Percentiles rank a stretch among this genome's conserved stretches.
Evolutionary conservation across 352 stramenopile genomes (phyloP).

Genomic region (Blastocystis sp.): DNA sequence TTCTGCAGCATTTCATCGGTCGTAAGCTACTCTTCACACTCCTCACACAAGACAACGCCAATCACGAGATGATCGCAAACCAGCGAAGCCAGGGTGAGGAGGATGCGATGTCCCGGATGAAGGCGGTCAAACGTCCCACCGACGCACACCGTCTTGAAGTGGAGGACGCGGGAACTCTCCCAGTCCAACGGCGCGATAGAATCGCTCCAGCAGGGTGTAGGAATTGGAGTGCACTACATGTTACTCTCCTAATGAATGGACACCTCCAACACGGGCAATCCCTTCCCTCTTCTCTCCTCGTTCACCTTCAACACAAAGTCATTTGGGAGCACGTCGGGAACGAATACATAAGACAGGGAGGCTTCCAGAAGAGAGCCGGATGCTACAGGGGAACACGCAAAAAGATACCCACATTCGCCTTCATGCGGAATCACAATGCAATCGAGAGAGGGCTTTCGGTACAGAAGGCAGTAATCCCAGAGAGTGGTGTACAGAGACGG

Average conservation of each 20-base stretch:
- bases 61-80: conserved; percentile 61
- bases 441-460: conserved; percentile 9
- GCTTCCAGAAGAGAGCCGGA: background rate
- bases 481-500: conserved; percentile 39
- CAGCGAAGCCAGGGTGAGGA: conserved; percentile 52
- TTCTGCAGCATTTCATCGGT: conserved; percentile 41
- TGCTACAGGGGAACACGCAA: background rate
- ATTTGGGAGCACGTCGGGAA: background rate
- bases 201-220: background rate
- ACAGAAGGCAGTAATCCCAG: conserved; percentile 62
- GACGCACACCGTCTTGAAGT: conserved; percentile 49
- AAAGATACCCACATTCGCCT: background rate
- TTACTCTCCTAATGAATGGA: background rate
- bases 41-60: conserved; percentile 11
- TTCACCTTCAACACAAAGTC: background rate
- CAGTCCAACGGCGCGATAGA: conserved; percentile 10
- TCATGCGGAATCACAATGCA: conserved; percentile 31
- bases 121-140: conserved; percentile 68
- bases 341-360: background rate
- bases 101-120: conserved; percentile 57
- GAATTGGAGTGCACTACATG: background rate
- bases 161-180: background rate
- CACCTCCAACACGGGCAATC: background rate
- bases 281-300: background rate
- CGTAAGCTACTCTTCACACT: conserved; percentile 25